Conservation (phyloP, 2,329 filamentous ascomycete species). For the Boeremia exigua region DNA sequence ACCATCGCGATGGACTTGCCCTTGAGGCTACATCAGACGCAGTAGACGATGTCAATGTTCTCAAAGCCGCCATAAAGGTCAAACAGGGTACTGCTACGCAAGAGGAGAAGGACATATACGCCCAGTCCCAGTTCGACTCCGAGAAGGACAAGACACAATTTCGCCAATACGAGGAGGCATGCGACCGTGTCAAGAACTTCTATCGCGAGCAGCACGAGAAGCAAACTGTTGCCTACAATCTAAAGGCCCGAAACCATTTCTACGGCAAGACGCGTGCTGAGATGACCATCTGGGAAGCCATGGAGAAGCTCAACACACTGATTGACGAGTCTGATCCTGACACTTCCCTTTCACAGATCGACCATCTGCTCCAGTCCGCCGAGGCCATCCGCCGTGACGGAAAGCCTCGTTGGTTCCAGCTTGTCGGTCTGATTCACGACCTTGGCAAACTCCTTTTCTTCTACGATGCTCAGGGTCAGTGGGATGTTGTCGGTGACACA, state of each 20-base stretch:
- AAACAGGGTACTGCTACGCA: slow-evolving; percentile 55
- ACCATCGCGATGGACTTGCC: slow-evolving; percentile 62
- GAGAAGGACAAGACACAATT: slow-evolving; percentile 81
- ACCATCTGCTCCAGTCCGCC: slow-evolving; percentile 86
- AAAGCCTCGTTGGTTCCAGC: slow-evolving; percentile 82
- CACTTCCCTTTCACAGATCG: slow-evolving; percentile 84
- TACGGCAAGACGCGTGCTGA: slow-evolving; percentile 70
- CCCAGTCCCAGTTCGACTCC: slow-evolving; percentile 71
- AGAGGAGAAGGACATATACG: slow-evolving; percentile 58
- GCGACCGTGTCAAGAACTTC: slow-evolving; percentile 84
- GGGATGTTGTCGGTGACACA: slow-evolving; percentile 90
- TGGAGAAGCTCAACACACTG: slow-evolving; percentile 89
- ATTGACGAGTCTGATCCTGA: slow-evolving; percentile 93
- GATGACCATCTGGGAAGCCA: slow-evolving; percentile 90
- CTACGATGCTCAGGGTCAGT: slow-evolving; percentile 84
- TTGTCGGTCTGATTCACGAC: slow-evolving; percentile 79
- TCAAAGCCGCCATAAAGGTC: slow-evolving; percentile 61
- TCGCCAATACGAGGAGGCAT: slow-evolving; percentile 82
- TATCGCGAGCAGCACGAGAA: slow-evolving; percentile 75
- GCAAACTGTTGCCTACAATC: slow-evolving; percentile 84
- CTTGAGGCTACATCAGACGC: slow-evolving; percentile 65
- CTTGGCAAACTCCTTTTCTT: slow-evolving; percentile 82
- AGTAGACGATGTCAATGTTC: slow-evolving; percentile 66
- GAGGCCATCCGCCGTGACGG: slow-evolving; percentile 88
- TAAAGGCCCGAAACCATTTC: slow-evolving; percentile 76